Evolutionary conservation across 768 basidiomycete genomes (phyloP).

Genomic region (Suillus weaverae): DNA sequence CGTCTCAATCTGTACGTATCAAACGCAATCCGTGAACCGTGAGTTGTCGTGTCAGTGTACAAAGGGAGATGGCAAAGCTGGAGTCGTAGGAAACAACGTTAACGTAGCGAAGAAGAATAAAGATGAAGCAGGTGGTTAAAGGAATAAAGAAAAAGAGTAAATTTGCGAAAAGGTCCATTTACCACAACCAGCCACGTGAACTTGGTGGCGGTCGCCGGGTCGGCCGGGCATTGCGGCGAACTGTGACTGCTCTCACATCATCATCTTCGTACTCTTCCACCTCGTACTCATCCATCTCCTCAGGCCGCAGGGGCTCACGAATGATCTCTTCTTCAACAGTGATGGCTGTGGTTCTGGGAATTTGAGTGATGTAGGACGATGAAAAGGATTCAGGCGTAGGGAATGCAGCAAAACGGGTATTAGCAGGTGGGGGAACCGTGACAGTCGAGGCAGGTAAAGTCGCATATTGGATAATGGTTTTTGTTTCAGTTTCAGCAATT

Average conservation of each 20-base stretch:
- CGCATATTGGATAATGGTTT: constrained; percentile 56
- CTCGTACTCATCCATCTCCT: constrained; percentile 40
- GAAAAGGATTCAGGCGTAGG: constrained; percentile 68
- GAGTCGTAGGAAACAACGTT: constrained; percentile 12
- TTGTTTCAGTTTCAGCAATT: constrained; percentile 57
- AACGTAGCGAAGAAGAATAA: constrained; percentile 10
- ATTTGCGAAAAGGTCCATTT: constrained; percentile 29
- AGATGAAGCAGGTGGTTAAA: constrained; percentile 22
- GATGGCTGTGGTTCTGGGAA: constrained; percentile 74
- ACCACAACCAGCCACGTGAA: constrained; percentile 61
- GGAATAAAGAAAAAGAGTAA: constrained; percentile 32
- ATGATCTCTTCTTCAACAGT: constrained; percentile 60
- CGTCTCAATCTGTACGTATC: constrained; percentile 18
- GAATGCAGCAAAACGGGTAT: constrained; percentile 71
- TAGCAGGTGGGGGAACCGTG: constrained; percentile 73
- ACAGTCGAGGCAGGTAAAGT: constrained; percentile 59
- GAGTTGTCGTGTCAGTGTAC: constrained; percentile 28
- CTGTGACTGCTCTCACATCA: constrained; percentile 38
- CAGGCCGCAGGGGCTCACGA: constrained; percentile 33
- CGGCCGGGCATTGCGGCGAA: constrained; percentile 43
- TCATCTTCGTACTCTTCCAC: constrained; percentile 44
- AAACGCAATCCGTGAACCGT: constrained; percentile 21
- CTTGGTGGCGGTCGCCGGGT: constrained; percentile 45
- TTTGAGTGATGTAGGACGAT: constrained; percentile 55
- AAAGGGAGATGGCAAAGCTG: constrained; percentile 9